Base-by-base conservation (phyloP, 2,329 filamentous ascomycete species). In the Penicillium sp. region DNA sequence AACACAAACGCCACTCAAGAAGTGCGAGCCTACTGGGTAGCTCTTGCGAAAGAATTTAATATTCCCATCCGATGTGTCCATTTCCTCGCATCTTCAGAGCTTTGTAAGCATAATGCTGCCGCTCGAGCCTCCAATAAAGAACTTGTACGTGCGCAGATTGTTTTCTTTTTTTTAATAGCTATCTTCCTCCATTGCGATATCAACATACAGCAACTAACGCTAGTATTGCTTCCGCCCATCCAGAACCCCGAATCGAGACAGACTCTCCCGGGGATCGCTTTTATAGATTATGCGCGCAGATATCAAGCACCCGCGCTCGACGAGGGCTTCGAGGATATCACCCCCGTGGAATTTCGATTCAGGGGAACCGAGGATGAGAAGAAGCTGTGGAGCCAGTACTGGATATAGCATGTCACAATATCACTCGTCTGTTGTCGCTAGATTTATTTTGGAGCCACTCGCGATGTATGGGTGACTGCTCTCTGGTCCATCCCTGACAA, bases 1-100 rank as follows among this genome's bases (percentile, higher is more conserved):
- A 97, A 95, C 67, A 97, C 93, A n/a, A 98, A 98, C 65, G 82
- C 90, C 28, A 86, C 95, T 69, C 66, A 76, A 9, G 85, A 88
- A 45, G 88, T 85, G 25, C 80, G 93, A 55, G 77, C 79, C n/a
- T 72, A 86, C 51, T 97, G 91, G 91, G 70, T 88, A 29, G 73
- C 80, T 26, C 70, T 97, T 28, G 90, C 90, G 13, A 78, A 77
- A 54, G 84, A 85, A 59, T 72, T 82, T 60, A 74, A 80, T 4
- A 76, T 94, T 2, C 85, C 87, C 2, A 86, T 95, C 58, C 85
- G 91, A 40, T 95, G 91, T 63, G 76, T 97, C 8, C 85, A 86
- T 68, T 93, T 98, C 72, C 86, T 84, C 44, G 85, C 89, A 9
- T 76, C 83, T 1, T 68, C 82, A 26, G 76, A 79, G 38, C 66